Base-by-base conservation (phyloP, 371 early-diverging fungal species). In the Lichtheimia hyalospora region DNA sequence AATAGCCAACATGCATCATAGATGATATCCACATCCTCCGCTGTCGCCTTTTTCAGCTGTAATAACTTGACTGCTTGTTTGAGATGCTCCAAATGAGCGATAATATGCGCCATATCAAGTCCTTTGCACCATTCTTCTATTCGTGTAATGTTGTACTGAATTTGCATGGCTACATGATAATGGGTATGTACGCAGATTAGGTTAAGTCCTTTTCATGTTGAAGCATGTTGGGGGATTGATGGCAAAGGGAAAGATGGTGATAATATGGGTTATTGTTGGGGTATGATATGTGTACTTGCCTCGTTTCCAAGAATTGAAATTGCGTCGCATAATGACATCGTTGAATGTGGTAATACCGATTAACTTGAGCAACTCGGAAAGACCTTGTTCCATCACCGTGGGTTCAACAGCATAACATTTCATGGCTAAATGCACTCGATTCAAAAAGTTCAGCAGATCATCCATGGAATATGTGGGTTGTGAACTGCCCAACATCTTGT, bases 91-190 rank as follows among this genome's bases (percentile, higher is more conserved):
- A 96, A 74, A 65, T 97, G 95, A 28, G 90, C 79, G 0, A 94
- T 91, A 23, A 92, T 88, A 66, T 96, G 95, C 15, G 88, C 72
- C 21, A 95, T 88, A 41, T 88, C 89, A 68, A 96, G 94, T 18
- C 87, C 70, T 82, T 92, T 92, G 83, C 96, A 96, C 98, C 98
- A 98, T 69, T 98, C 98, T 71, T 96, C 95, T 52, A 98, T 76
- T 14, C 96, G 87, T 5, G 94, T 92, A 44, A 96, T 88, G 67
- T 98, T 98, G 83, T 96, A 97, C 76, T 97, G 97, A 66, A 98
- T 96, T 82, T 98, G 97, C 90, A 97, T 96, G 28, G 80, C 79
- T 74, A 58, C 6, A 28, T 14, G 39, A n/a, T 25, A 41, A 3
- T 28, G 34, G 40, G 3, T 14, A 51, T 49, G 7, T 0, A 27